Evolutionary conservation across 495 filamentous ascomycete species (phyloP).

Genomic region (Hypoxylon subgilvum): DNA sequence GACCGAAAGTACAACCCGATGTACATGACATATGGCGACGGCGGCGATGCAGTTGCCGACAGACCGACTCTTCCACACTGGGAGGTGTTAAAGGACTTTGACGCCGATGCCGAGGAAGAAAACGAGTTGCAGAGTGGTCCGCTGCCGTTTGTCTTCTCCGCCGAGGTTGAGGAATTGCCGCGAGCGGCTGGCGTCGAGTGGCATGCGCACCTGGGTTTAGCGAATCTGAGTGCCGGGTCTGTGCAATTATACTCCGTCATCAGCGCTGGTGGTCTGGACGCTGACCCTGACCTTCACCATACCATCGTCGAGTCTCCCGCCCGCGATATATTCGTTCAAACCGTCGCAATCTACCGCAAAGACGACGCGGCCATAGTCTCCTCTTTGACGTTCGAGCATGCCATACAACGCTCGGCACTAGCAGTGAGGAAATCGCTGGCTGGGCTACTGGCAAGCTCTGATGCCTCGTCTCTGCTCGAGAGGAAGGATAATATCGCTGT

Average conservation of each 20-base stretch:
- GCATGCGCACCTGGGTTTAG: constrained; percentile 56
- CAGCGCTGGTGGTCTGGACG: background rate
- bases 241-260: constrained; percentile 13
- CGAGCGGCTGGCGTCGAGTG: constrained; percentile 75
- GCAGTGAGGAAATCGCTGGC: constrained; percentile 6
- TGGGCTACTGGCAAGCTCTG: background rate
- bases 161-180: constrained; percentile 74
- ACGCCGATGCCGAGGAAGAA: constrained; percentile 14
- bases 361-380: background rate
- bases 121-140: constrained; percentile 4
- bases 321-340: constrained; percentile 34
- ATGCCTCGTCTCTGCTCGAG: background rate
- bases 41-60: constrained; percentile 10
- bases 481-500: background rate
- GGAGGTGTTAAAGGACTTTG: constrained; percentile 41
- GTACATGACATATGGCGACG: constrained; percentile 42
- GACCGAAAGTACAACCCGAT: constrained; percentile 64
- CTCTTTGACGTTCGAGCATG: background rate
- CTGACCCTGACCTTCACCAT: constrained; percentile 21
- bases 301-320: constrained; percentile 25
- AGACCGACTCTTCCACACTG: constrained; percentile 43
- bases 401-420: background rate
- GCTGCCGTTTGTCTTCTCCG: constrained; percentile 71
- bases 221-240: constrained; percentile 27
- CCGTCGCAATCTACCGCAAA: constrained; percentile 5